These are phyloP conservation scores for Alternaria angustiovoidea DNA, from an alignment of 2,329 filamentous ascomycete species.

Conservation along the genomic window DNA sequence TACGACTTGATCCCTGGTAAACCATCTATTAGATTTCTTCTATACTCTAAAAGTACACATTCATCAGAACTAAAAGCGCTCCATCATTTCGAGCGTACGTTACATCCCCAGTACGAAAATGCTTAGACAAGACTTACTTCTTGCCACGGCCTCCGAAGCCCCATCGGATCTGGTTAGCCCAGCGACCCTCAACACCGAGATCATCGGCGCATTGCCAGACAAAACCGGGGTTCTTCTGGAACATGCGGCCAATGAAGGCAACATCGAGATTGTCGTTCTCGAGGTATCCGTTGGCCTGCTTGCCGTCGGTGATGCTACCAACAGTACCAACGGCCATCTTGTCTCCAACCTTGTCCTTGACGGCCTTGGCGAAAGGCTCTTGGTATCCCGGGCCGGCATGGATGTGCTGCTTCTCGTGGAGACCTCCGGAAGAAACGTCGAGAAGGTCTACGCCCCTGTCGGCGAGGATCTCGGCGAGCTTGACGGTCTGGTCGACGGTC, in stretches of 20 bases:
- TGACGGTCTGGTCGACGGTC: conserved; percentile 70
- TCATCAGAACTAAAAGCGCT: background rate
- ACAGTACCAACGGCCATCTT: conserved; percentile 77
- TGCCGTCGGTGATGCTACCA: conserved; percentile 74
- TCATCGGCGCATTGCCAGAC: conserved; percentile 77
- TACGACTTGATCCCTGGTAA: conserved; percentile 25
- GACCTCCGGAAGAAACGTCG: conserved; percentile 81
- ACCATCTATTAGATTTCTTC: conserved; percentile 11
- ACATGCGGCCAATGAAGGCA: conserved; percentile 77
- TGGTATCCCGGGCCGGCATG: conserved; percentile 73
- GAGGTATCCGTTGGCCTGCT: conserved; percentile 63
- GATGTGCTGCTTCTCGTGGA: conserved; percentile 69
- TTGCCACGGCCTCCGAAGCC: conserved; percentile 61
- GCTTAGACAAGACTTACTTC: conserved; percentile 37
- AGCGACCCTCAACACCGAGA: conserved; percentile 73
- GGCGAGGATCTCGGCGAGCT: conserved; percentile 72
- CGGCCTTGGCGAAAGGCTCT: conserved; percentile 72
- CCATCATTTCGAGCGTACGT: background rate
- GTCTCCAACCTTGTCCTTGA: conserved; percentile 77
- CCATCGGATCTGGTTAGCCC: conserved; percentile 76
- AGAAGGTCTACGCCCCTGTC: conserved; percentile 80
- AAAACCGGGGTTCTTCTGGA: conserved; percentile 82
- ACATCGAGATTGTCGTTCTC: conserved; percentile 65
- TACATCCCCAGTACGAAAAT: background rate
- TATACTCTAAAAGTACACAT: background rate